These are phyloP conservation scores for Dalbergia cultrata DNA, from an alignment of 306 rosid species.

Conservation along the genomic window DNA sequence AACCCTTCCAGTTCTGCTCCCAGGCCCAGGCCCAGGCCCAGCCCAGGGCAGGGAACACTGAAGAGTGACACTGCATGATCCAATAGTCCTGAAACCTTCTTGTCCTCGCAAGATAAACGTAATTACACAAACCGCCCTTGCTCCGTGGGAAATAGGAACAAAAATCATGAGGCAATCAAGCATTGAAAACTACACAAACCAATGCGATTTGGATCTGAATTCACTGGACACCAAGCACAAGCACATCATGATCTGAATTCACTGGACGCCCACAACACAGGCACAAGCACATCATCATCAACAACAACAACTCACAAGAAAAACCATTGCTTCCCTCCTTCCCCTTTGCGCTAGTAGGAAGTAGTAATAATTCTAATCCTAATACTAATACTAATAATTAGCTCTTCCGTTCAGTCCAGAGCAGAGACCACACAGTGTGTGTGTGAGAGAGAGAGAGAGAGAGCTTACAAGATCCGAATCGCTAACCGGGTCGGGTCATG, in stretches of 20 bases:
- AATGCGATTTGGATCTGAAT: background rate
- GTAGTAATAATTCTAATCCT: too few species aligned
- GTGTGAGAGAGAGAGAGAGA: background rate
- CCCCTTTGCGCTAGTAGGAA: background rate
- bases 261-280: background rate
- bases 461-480: background rate
- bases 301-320: background rate
- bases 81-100: background rate
- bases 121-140: background rate
- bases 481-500: slow-evolving; percentile 77
- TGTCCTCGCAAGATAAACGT: background rate
- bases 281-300: background rate
- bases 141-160: background rate
- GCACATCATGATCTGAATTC: background rate
- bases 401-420: background rate
- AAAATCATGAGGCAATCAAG: too few species aligned
- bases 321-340: background rate
- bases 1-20: too few species aligned
- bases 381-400: background rate
- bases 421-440: too few species aligned
- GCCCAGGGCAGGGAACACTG: too few species aligned
- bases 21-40: too few species aligned
- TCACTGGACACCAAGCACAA: background rate
- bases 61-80: background rate
- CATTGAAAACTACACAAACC: background rate